Percentiles rank a stretch among this genome's conserved stretches.
These are phyloP conservation scores for Moniliophthora roreri DNA, from an alignment of 1,284 basidiomycete genomes.

Conservation along the genomic window DNA sequence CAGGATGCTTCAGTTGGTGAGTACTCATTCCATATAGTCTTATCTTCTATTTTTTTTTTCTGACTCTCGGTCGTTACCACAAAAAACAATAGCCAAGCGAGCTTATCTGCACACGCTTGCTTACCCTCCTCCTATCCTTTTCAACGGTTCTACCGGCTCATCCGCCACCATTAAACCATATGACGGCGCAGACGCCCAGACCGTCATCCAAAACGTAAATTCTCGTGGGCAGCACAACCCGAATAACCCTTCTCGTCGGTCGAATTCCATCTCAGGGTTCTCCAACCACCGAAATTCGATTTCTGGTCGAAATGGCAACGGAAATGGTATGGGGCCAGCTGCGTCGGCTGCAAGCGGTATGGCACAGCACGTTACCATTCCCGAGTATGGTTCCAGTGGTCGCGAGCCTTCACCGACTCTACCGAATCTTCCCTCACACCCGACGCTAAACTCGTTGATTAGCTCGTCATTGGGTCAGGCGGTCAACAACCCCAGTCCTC, in stretches of 20 bases:
- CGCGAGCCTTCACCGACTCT: conserved; percentile 79
- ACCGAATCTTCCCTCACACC: conserved; percentile 74
- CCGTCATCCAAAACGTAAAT: conserved; percentile 88
- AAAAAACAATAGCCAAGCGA: conserved; percentile 61
- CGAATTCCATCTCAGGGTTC: conserved; percentile 68
- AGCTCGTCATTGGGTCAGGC: conserved; percentile 63
- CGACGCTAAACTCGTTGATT: conserved; percentile 79
- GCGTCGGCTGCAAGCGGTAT: conserved; percentile 32
- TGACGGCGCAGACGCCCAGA: conserved; percentile 90
- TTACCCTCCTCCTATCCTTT: conserved; percentile 75
- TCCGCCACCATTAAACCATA: conserved; percentile 81
- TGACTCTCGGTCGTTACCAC: conserved; percentile 13
- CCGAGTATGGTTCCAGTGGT: conserved; percentile 47
- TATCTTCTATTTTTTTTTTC: conserved; percentile 9
- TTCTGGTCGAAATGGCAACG: conserved; percentile 20
- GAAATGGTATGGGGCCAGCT: conserved; percentile 29
- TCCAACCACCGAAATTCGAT: conserved; percentile 40
- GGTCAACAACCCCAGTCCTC: conserved; percentile 40
- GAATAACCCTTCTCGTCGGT: conserved; percentile 61
- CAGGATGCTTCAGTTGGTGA: conserved; percentile 79
- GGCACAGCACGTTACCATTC: conserved; percentile 48
- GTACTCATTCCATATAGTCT: conserved; percentile 39
- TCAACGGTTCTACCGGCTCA: conserved; percentile 51
- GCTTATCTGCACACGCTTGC: conserved; percentile 90
- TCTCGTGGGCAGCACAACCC: conserved; percentile 63